Evolutionary conservation across 495 filamentous ascomycete species (phyloP), one percentile per base, ranked within the genome.

Genomic region (Talaromyces wortmannii): DNA sequence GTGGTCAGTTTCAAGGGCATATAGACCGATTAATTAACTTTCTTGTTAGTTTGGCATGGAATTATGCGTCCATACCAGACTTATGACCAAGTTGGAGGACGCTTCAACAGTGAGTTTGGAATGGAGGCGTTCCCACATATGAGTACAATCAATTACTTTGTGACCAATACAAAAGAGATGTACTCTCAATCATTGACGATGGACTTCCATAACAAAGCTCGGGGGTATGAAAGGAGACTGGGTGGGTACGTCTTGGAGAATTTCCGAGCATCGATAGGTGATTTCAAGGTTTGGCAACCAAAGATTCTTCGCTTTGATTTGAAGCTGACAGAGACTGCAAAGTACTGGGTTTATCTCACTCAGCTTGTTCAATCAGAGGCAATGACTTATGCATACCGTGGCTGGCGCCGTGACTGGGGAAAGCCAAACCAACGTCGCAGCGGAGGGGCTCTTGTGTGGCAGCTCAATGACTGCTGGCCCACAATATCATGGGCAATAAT

Each of bases 401-500:
- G 90, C 31, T 97, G 91, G 91, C 87, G 91, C 51, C 82, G 89
- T 11, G 82, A 96, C 69, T 97, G 91, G 92, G 89, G 89, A 1
- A 78, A 85, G 48, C 54, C 54, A 7, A 85, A 84, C 4, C 87
- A 94, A 63, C 57, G 73, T 49, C 86, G 90, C 64, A 95, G 89
- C 60, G 87, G 84, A 43, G 92, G 92, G n/a, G 92, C 90, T 3
- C 78, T 97, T 5, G 86, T 96, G 7, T 97, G 92, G 92, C 92
- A 97, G 70, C 80, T 95, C 57, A 97, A 97, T 61, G 92, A 97
- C 71, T 96, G 92, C 78, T 97, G 91, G 91, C 92, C 92, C 2
- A 86, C 88, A 15, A 96, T 89, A 10, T 88, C 83, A 18, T 92
- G 90, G 90, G 74, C 87, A 2, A 91, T 96, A 55, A 83, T 82